Evolutionary conservation across 495 filamentous ascomycete species (phyloP).

Genomic region (Talaromyces trachyspermus): DNA sequence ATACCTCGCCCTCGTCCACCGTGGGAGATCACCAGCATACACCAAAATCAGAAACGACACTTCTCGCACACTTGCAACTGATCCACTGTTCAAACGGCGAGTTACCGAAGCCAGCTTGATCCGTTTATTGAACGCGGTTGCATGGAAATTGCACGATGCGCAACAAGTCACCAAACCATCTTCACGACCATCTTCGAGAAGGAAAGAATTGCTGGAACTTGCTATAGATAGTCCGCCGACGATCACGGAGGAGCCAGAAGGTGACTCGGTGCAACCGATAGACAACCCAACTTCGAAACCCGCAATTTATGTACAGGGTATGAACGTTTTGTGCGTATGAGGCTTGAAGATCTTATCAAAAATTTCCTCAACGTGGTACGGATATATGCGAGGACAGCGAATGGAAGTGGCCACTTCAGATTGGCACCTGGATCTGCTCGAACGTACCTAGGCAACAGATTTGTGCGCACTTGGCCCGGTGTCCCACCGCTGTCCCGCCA

Average conservation of each 20-base stretch:
- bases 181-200: conserved; percentile 30
- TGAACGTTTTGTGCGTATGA: conserved; percentile 8
- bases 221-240: conserved; percentile 36
- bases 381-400: too few relatives aligned
- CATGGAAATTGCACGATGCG: conserved; percentile 85
- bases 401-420: too few relatives aligned
- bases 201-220: conserved; percentile 32
- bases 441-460: too few relatives aligned
- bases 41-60: conserved; percentile 97
- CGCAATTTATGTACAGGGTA: conserved; percentile 87
- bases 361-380: too few relatives aligned
- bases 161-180: conserved; percentile 39
- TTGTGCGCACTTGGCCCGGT: too few relatives aligned
- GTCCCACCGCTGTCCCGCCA: too few relatives aligned
- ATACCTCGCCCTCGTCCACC: conserved; percentile 85
- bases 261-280: conserved; percentile 14
- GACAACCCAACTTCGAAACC: conserved; percentile 46
- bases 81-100: conserved; percentile 88
- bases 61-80: conserved; percentile 90
- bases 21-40: conserved; percentile 88
- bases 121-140: conserved; percentile 90
- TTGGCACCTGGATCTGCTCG: too few relatives aligned
- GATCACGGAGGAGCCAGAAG: conserved; percentile 36
- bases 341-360: too few relatives aligned
- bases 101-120: conserved; percentile 94